Evolutionary conservation across 2,329 filamentous ascomycete species (phyloP).

Genomic region (Myriosclerotinia curreyana): DNA sequence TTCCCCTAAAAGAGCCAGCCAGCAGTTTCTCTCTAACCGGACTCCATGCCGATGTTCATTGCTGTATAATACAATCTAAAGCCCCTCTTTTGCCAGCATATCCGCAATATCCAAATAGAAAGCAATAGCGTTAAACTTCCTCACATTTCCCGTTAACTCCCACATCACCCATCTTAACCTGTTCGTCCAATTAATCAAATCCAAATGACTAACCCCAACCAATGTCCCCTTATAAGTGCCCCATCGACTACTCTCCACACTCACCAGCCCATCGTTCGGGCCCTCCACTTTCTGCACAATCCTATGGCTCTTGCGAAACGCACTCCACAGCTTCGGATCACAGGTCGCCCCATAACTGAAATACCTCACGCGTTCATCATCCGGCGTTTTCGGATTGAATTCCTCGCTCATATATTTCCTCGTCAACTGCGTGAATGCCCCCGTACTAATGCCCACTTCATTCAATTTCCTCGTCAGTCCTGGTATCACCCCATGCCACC

Average conservation of each 20-base stretch:
- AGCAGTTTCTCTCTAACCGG: background rate
- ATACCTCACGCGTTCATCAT: slow-evolving; percentile 53
- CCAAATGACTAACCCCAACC: slow-evolving; percentile 59
- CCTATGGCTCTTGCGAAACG: slow-evolving; percentile 53
- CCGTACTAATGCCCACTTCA: slow-evolving; percentile 53
- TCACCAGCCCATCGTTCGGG: slow-evolving; percentile 66
- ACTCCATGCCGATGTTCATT: background rate
- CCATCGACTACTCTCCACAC: slow-evolving; percentile 60
- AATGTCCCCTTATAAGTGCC: slow-evolving; percentile 63
- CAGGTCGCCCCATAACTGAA: slow-evolving; percentile 60
- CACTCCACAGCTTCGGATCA: slow-evolving; percentile 61
- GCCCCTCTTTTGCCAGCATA: slow-evolving; percentile 68
- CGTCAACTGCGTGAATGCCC: slow-evolving; percentile 60
- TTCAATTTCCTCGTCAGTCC: slow-evolving; percentile 53
- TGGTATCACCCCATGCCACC: slow-evolving; percentile 49
- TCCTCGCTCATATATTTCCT: slow-evolving; percentile 54
- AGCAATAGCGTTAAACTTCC: slow-evolving; percentile 63
- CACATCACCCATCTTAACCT: slow-evolving; percentile 54
- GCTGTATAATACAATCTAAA: slow-evolving; percentile 26
- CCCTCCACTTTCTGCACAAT: slow-evolving; percentile 54
- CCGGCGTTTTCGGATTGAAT: slow-evolving; percentile 58
- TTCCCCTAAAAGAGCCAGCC: background rate
- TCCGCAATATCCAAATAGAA: slow-evolving; percentile 65
- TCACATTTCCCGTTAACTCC: slow-evolving; percentile 50
- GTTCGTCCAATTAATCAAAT: slow-evolving; percentile 68